phyloP scores from a whole-genome alignment of 352 stramenopile genomes.

The Pythium angustatum region DNA sequence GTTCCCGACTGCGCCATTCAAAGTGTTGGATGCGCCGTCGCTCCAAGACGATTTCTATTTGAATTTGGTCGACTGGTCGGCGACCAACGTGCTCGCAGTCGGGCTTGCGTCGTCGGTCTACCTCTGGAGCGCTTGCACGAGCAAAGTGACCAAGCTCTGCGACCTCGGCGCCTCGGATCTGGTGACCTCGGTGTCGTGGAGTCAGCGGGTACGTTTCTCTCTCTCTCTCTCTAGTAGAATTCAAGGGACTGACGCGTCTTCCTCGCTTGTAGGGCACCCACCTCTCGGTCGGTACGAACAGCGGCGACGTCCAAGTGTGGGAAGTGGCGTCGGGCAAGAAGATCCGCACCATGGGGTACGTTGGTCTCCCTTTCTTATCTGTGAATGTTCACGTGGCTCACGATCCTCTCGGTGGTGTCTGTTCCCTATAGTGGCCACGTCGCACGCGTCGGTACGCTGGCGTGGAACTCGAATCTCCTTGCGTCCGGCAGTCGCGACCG shows the following conservation, averaged over 20 bases:
- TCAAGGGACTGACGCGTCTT: not conserved
- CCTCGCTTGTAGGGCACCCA: slow-evolving; percentile 69
- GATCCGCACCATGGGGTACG: slow-evolving; percentile 88
- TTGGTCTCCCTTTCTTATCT: not conserved
- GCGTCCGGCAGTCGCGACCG: slow-evolving; percentile 95
- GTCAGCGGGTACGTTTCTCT: slow-evolving; percentile 59
- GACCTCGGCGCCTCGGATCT: slow-evolving; percentile 79
- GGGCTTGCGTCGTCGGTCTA: slow-evolving; percentile 94
- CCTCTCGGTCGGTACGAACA: slow-evolving; percentile 93
- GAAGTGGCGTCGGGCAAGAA: slow-evolving; percentile 89
- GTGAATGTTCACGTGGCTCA: not conserved
- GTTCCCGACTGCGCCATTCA: slow-evolving; percentile 95
- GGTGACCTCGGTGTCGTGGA: slow-evolving; percentile 95
- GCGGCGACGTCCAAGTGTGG: slow-evolving; percentile 95
- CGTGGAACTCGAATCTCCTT: slow-evolving; percentile 90
- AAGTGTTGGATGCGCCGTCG: slow-evolving; percentile 96
- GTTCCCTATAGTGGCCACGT: slow-evolving; percentile 78
- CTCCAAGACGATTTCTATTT: slow-evolving; percentile 99
- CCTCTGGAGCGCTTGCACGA: slow-evolving; percentile 93
- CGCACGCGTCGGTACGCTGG: slow-evolving; percentile 91
- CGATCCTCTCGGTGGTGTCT: not conserved
- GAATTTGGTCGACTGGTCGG: slow-evolving; percentile 97
- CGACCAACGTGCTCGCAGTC: slow-evolving; percentile 94
- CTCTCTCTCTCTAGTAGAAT: not conserved
- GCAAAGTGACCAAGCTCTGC: slow-evolving; percentile 94